Percentiles rank a stretch among this genome's conserved stretches.
These are phyloP conservation scores for Mycogone perniciosa DNA, from an alignment of 2,329 filamentous ascomycete species.

Conservation along the genomic window DNA sequence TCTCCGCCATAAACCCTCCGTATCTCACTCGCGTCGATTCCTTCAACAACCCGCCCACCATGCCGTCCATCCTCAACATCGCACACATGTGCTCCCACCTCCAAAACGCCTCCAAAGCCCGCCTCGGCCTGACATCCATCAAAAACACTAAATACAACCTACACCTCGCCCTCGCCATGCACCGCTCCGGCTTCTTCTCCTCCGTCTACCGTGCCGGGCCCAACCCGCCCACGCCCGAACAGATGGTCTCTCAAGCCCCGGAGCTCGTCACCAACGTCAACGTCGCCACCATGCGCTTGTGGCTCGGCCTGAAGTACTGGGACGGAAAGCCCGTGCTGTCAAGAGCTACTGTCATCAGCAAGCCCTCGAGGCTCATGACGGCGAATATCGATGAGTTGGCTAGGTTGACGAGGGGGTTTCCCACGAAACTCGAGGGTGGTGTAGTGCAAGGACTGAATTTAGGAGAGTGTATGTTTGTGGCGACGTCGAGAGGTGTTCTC, in stretches of 20 bases:
- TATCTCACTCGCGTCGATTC: neutral
- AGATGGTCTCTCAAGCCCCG: slow-evolving; percentile 40
- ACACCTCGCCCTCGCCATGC: slow-evolving; percentile 65
- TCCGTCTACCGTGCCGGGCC: slow-evolving; percentile 67
- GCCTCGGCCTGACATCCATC: slow-evolving; percentile 77
- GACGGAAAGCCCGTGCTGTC: slow-evolving; percentile 72
- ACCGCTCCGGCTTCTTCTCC: slow-evolving; percentile 75
- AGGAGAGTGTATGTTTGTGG: slow-evolving; percentile 77
- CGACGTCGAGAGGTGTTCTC: slow-evolving; percentile 69
- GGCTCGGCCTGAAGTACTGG: slow-evolving; percentile 89
- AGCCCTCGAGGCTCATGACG: slow-evolving; percentile 66
- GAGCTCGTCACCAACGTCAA: slow-evolving; percentile 62
- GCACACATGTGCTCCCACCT: slow-evolving; percentile 82
- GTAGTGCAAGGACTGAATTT: slow-evolving; percentile 68
- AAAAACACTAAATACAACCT: slow-evolving; percentile 77
- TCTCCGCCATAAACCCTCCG: neutral
- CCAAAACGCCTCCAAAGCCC: slow-evolving; percentile 80
- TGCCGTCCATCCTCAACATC: slow-evolving; percentile 58
- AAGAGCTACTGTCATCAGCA: slow-evolving; percentile 61
- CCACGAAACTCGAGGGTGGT: slow-evolving; percentile 50
- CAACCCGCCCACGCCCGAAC: slow-evolving; percentile 42
- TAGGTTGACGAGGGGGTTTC: slow-evolving; percentile 61
- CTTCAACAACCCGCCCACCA: slow-evolving; percentile 16
- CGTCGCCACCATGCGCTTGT: slow-evolving; percentile 67
- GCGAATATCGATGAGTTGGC: slow-evolving; percentile 57